A percentile compares a stretch with the other conserved stretches of the same genome.
Evolutionary conservation across 345 rosid species (phyloP).

Genomic region (Linum trigynum): DNA sequence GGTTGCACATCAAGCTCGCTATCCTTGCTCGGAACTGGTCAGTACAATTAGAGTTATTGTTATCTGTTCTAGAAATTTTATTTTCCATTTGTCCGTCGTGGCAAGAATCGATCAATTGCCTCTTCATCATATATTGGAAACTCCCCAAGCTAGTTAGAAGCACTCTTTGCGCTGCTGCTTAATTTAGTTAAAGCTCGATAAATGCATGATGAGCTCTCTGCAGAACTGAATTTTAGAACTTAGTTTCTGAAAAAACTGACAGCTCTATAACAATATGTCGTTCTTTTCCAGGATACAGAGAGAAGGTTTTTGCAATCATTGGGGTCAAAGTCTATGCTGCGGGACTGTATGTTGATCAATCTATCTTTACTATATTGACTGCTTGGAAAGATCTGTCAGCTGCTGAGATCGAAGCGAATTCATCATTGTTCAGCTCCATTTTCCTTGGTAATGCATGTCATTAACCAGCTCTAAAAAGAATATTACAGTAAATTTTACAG

Average conservation of each 20-base stretch:
- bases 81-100: neutral
- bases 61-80: neutral
- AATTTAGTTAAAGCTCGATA: neutral
- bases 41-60: slow-evolving; percentile 9
- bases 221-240: neutral
- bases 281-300: slow-evolving; percentile 58
- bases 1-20: slow-evolving; percentile 46
- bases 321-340: slow-evolving; percentile 88
- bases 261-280: neutral
- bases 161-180: neutral
- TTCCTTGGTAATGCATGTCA: slow-evolving; percentile 38
- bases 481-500: slow-evolving; percentile 2
- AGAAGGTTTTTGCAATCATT: slow-evolving; percentile 74
- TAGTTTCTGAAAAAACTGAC: neutral
- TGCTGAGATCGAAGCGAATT: slow-evolving; percentile 42
- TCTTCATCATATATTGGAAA: neutral
- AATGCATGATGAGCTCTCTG: neutral
- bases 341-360: slow-evolving; percentile 47
- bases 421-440: slow-evolving; percentile 42
- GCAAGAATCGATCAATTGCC: neutral
- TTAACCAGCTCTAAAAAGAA: neutral
- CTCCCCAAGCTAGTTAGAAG: neutral
- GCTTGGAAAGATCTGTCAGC: slow-evolving; percentile 51
- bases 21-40: slow-evolving; percentile 74
- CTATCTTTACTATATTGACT: slow-evolving; percentile 33